Base-by-base conservation (phyloP, 805 yeast species). In the Lachancea lanzarotensis region DNA sequence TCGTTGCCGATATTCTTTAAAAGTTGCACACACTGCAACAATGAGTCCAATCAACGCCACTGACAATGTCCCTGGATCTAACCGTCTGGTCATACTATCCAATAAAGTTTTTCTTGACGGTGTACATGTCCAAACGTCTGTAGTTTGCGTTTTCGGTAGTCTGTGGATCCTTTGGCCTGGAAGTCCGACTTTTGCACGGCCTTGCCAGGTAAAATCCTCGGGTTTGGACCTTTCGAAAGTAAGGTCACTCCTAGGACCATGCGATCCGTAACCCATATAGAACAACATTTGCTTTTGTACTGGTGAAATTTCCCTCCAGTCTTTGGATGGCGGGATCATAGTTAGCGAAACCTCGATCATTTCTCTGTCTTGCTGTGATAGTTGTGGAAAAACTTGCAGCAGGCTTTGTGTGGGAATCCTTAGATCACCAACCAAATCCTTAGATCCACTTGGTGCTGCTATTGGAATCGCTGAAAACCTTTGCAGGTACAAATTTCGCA, bases 161-260 rank as follows among this genome's bases (percentile, higher is more conserved):
- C 71, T 50, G 69, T 69, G 12, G 72, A 64, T 55, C 13, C 15
- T 29, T 13, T 20, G 31, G 15, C 22, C 31, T 2, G 36, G 37
- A 4, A 2, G n/a, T 18, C 16, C 16, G 76, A 77, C 45, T 73
- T 69, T 49, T 72, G 73, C 46, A 22, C 81, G 78, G 2, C 67
- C 40, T 20, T 60, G 57, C 56, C 81, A 81, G 1, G 86, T 84
- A 45, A 82, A 65, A 59, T 82, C 88, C 39, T 71, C 73, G 1
- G 86, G 89, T 7, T 70, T 59, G 53, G 50, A n/a, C 69, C 60
- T 45, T 66, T 69, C 68, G 77, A 70, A 50, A 69, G 70, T 63
- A 45, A 82, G 73, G 17, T 75, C 75, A 39, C 75, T 79, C 49
- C 95, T 70, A 1, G 79, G 81, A 0, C 89, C 93, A 73, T 84